phyloP scores from a whole-genome alignment of 371 early-diverging fungal genomes.

The Mucor indicus region DNA sequence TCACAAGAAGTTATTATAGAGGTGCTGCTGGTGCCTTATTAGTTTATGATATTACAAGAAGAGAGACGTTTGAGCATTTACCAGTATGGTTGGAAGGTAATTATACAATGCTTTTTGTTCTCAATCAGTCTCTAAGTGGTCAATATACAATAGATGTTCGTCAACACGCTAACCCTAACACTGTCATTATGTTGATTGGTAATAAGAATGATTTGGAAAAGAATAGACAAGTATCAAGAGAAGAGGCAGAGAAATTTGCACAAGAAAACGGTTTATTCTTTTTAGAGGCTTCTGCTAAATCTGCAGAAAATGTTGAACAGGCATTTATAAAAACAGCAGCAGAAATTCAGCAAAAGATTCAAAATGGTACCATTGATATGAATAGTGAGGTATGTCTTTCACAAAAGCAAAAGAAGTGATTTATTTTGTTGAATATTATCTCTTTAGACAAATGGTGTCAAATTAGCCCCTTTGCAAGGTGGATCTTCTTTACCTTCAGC shows the following conservation, averaged over 20 bases:
- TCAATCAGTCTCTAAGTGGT: background rate
- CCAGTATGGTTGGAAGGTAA: conserved; percentile 89
- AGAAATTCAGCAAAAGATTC: conserved; percentile 44
- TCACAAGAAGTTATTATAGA: conserved; percentile 96
- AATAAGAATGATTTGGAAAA: conserved; percentile 92
- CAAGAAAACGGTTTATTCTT: conserved; percentile 81
- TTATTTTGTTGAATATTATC: no score
- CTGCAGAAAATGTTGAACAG: conserved; percentile 87
- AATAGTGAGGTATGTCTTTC: conserved; percentile 45
- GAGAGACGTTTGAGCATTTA: conserved; percentile 89
- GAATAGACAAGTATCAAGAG: conserved; percentile 78
- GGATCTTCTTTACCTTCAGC: conserved; percentile 47
- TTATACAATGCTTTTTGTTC: background rate
- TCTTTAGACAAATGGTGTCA: conserved; percentile 43
- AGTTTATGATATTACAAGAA: conserved; percentile 61
- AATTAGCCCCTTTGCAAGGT: conserved; percentile 42
- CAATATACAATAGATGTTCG: conserved; percentile 54
- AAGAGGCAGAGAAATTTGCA: conserved; percentile 91
- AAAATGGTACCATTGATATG: conserved; percentile 40
- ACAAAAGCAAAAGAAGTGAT: no score
- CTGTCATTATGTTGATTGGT: conserved; percentile 89
- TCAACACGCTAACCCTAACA: conserved; percentile 88
- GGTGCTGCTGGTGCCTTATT: conserved; percentile 95
- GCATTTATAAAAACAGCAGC: conserved; percentile 48
- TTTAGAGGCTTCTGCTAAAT: conserved; percentile 94